Evolutionary conservation across 192 early-diverging fungal species (phyloP).

Genomic region (Coemansia sp.): DNA sequence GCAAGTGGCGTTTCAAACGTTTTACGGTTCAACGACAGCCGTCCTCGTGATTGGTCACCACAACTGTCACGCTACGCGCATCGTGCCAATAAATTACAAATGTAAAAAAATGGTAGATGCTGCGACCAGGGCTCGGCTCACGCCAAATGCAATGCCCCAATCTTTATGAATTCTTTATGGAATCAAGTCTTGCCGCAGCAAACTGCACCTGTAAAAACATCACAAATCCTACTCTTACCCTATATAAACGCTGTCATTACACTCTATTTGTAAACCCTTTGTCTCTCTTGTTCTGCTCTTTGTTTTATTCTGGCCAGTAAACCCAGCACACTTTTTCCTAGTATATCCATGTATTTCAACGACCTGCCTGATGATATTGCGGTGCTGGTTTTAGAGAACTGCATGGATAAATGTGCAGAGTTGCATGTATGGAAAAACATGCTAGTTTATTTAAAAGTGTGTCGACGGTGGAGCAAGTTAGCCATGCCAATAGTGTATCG

Average conservation of each 20-base stretch:
- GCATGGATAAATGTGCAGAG: neutral
- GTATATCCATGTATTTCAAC: neutral
- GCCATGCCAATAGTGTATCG: neutral
- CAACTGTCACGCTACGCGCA: neutral
- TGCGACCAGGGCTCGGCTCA: too few species aligned
- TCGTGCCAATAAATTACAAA: neutral
- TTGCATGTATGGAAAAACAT: neutral
- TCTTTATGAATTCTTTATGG: too few species aligned
- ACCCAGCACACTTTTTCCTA: neutral
- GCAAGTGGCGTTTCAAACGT: neutral
- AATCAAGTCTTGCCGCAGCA: neutral
- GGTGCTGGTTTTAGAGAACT: neutral
- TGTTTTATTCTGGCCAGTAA: neutral
- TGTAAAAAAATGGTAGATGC: too few species aligned
- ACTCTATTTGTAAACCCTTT: neutral
- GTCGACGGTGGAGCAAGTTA: neutral
- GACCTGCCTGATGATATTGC: neutral
- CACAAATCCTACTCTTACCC: too few species aligned
- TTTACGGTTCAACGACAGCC: neutral
- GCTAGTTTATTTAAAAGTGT: constrained; percentile 2
- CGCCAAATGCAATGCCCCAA: too few species aligned
- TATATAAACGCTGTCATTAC: too few species aligned
- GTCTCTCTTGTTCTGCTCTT: neutral
- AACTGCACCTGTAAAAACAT: neutral
- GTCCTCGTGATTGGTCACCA: constrained; percentile 8